Evolutionary conservation across 805 yeast genomes (phyloP), one percentile per base, ranked within the genome.

Genomic region (Hanseniaspora meyeri): DNA sequence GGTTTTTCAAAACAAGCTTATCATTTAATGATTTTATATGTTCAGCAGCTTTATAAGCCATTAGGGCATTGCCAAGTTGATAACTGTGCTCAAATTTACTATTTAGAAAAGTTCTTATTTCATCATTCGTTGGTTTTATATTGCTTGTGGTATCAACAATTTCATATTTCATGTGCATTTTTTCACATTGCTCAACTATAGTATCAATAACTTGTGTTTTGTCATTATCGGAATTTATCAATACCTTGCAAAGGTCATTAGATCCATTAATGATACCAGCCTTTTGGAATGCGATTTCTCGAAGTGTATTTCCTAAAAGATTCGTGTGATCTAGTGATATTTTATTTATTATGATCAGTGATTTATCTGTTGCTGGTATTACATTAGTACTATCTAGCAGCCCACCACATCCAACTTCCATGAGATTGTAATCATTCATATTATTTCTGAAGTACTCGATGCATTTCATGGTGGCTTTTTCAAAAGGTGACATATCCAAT

Each of bases 321-420:
- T 72, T 70, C 62, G 87, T 88, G 67, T 91, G 98, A 64, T 91
- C 98, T 57, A 87, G 64, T 1, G 91, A 93, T 24, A 91, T 83
- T 64, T 87, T 87, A 5, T 96, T 81, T 45, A 93, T 83, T 1
- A 84, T 95, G 9, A 89, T 78, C 7, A 75, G 79, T 39, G 84
- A 54, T 34, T 81, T 81, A 16, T 80, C 75, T 11, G 60, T 58
- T 1, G 69, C 69, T 9, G 69, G 69, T 1, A 84, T 66, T 0
- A 86, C 86, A 70, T 91, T 91, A 0, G 98, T 91, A 1, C 97
- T 87, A 68, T 91, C 98, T 12, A 81, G 66, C 43, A 85, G 68
- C 0, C 98, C 98, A 2, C 98, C 98, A 7, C 93, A 71, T 0
- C 98, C 98, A 4, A 89, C 97, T 67, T 91, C 98, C n/a, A 91